Evolutionary conservation across 805 yeast genomes (phyloP).

Genomic region (Zygosaccharomyces kombuchaensis): DNA sequence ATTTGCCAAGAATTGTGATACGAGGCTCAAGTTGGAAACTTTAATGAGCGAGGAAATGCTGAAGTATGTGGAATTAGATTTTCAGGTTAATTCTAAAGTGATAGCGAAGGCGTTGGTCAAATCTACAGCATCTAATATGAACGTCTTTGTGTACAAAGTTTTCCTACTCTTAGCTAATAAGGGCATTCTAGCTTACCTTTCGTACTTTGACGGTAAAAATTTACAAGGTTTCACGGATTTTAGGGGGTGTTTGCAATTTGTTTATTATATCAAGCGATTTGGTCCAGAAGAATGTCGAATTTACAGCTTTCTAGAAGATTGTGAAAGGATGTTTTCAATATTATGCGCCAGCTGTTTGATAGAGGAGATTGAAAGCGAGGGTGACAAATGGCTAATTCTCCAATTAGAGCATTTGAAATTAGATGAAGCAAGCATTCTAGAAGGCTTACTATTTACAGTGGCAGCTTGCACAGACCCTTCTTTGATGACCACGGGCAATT

Average conservation of each 20-base stretch:
- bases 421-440: conserved; percentile 11
- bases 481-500: conserved; percentile 7
- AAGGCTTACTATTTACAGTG: conserved; percentile 16
- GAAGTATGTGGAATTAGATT: conserved; percentile 21
- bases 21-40: conserved; percentile 3
- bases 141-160: conserved; percentile 4
- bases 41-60: conserved; percentile 13
- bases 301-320: conserved; percentile 8
- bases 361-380: conserved; percentile 5
- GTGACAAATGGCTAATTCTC: not conserved
- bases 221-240: conserved; percentile 16
- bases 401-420: conserved; percentile 1
- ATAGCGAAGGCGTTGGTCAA: conserved; percentile 15
- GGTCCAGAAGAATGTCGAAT: not conserved
- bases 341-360: conserved; percentile 16
- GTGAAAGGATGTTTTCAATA: conserved; percentile 15
- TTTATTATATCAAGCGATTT: conserved; percentile 12
- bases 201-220: conserved; percentile 12
- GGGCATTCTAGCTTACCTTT: conserved; percentile 8
- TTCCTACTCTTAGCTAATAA: conserved; percentile 9
- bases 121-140: conserved; percentile 1
- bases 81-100: conserved; percentile 19
- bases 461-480: conserved; percentile 16
- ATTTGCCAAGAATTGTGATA: conserved; percentile 1
- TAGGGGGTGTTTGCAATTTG: conserved; percentile 23